Base-by-base conservation (phyloP, 2,329 filamentous ascomycete genomes). In the Microcera coccophila region DNA sequence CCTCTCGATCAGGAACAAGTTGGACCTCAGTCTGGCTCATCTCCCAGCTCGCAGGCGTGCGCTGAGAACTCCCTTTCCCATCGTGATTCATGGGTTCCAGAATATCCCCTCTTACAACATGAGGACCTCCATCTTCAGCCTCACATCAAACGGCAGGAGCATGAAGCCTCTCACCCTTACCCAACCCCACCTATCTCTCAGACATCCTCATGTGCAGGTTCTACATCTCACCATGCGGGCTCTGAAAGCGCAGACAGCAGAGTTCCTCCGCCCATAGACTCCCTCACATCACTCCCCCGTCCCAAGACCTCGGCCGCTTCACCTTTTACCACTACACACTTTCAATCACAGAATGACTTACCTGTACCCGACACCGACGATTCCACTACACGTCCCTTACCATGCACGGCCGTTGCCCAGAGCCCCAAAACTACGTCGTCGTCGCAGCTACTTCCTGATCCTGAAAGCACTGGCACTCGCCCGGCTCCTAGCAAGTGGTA, bases 181-280 rank as follows among this genome's bases (percentile, higher is more conserved):
- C 78, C 77, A 57, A 81, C 78, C 52, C 78, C 79, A 62, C 77
- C 78, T 52, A 68, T 68, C 51, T 82, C 78, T 46, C 64, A 70
- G 48, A 62, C 67, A 35, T 66, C 68, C 28, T 73, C 71, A 26
- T 61, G 58, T 45, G 59, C 55, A 40, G 53, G 57, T 38, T 63
- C 63, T 47, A 52, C 59, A 41, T 56, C 55, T 41, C 56, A 58
- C 47, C 57, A 58, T 41, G 52, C 50, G 45, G 50, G 47, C 41
- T 53, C 52, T 46, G 53, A 54, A 40, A 48, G 46, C 47, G 53
- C 41, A 38, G 52, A 57, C 31, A 48, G 33, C n/a, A 35, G 49
- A 44, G 52, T 51, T 42, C 45, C 44, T 41, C 49, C 52, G 44
- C 45, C 54, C 41, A 49, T 38, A 31, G 39, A 47, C 47, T 48